A percentile compares a stretch with the other conserved stretches of the same genome.
Evolutionary conservation across 169 alveolate species (phyloP).

Genomic region (Haemoproteus tartakovskyi): DNA sequence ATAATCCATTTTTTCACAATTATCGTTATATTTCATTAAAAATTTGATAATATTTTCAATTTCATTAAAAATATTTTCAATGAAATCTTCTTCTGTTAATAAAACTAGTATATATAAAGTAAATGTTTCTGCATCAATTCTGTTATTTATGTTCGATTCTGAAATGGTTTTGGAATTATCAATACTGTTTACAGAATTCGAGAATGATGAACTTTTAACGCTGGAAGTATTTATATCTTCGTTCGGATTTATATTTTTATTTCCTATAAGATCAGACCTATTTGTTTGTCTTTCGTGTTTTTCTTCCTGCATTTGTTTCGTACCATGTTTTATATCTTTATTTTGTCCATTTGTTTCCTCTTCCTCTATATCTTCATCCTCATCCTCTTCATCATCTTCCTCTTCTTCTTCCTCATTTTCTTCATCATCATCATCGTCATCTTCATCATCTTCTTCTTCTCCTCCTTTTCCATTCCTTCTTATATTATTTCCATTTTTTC

Average conservation of each 20-base stretch:
- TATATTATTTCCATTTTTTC: neutral
- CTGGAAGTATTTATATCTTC: neutral
- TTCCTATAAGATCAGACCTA: too few species aligned
- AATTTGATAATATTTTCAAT: constrained; percentile 46
- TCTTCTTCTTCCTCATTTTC: neutral
- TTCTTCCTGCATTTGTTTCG: too few species aligned
- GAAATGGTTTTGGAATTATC: neutral
- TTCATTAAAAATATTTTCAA: constrained; percentile 38
- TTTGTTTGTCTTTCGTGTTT: too few species aligned
- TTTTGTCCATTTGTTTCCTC: neutral
- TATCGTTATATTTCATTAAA: constrained; percentile 26
- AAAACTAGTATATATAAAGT: constrained; percentile 15
- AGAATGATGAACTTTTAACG: constrained; percentile 8
- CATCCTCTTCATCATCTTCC: neutral
- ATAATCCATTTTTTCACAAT: constrained; percentile 16
- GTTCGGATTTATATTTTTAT: neutral
- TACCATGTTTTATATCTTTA: too few species aligned
- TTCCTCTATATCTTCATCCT: neutral
- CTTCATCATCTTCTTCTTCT: neutral
- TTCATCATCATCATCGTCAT: neutral
- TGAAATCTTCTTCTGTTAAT: constrained; percentile 33
- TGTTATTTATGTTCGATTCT: neutral
- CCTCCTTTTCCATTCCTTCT: neutral
- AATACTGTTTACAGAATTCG: constrained; percentile 8
- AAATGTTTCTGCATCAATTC: constrained; percentile 27